A percentile compares a stretch with the other conserved stretches of the same genome.
These are phyloP conservation scores for Babesia gibsoni DNA, from an alignment of 169 alveolate species.

Conservation along the genomic window DNA sequence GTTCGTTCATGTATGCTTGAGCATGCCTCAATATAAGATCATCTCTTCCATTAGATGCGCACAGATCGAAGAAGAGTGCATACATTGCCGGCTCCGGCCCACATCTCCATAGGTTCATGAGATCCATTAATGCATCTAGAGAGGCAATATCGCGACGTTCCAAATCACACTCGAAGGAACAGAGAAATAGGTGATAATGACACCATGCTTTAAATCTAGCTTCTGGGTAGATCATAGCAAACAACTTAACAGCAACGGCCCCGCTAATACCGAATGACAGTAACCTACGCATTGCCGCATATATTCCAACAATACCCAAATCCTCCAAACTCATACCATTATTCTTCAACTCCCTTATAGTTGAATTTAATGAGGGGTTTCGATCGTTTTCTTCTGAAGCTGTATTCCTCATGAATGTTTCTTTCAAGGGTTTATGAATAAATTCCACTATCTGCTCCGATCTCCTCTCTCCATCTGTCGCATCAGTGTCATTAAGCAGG, in stretches of 20 bases:
- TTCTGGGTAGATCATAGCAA: conserved; percentile 6
- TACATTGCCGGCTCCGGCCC: conserved; percentile 37
- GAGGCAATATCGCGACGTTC: conserved; percentile 19
- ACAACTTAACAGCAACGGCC: conserved; percentile 8
- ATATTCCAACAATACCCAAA: background rate
- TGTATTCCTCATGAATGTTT: background rate
- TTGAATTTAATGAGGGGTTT: background rate
- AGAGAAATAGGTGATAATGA: conserved; percentile 30
- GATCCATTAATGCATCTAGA: conserved; percentile 7
- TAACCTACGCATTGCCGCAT: background rate
- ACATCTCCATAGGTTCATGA: conserved; percentile 22
- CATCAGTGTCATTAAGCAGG: background rate
- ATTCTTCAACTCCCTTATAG: background rate
- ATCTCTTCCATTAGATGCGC: background rate
- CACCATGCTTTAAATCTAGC: conserved; percentile 5
- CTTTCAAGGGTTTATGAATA: conserved; percentile 4
- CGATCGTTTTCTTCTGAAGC: background rate
- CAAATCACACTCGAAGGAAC: conserved; percentile 24
- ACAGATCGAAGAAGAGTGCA: conserved; percentile 39
- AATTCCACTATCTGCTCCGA: background rate
- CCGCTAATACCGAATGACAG: conserved; percentile 17
- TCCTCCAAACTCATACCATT: background rate
- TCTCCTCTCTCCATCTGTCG: background rate
- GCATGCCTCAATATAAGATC: conserved; percentile 4
- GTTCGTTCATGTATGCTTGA: background rate